A percentile compares a stretch with the other conserved stretches of the same genome.
These are phyloP conservation scores for Pythium utonaiense DNA, from an alignment of 352 stramenopile genomes.

Conservation along the genomic window DNA sequence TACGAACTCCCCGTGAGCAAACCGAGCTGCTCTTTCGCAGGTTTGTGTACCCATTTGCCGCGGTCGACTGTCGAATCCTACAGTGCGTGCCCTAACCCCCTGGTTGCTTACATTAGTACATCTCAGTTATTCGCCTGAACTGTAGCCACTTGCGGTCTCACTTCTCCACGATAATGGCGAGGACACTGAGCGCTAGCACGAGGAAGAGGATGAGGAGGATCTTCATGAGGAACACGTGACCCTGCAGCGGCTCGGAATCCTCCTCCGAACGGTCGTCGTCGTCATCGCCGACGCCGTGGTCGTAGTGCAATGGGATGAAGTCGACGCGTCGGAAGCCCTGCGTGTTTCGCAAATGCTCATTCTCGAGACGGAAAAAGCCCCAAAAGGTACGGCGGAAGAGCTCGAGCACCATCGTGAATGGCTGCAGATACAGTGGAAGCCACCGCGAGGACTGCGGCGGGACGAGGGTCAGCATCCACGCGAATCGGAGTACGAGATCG, in stretches of 20 bases:
- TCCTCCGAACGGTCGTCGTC: slow-evolving; percentile 30
- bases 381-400: slow-evolving; percentile 83
- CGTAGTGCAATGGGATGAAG: slow-evolving; percentile 83
- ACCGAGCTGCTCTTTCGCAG: neutral
- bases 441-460: slow-evolving; percentile 51
- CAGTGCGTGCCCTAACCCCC: neutral
- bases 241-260: slow-evolving; percentile 25
- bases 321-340: slow-evolving; percentile 78
- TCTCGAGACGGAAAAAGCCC: slow-evolving; percentile 86
- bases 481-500: slow-evolving; percentile 78
- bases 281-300: slow-evolving; percentile 60
- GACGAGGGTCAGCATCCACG: slow-evolving; percentile 81
- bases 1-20: too few species aligned
- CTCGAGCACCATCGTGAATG: slow-evolving; percentile 83
- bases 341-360: slow-evolving; percentile 85
- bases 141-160: slow-evolving; percentile 5
- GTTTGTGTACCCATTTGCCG: neutral
- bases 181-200: slow-evolving; percentile 34
- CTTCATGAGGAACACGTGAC: slow-evolving; percentile 36
- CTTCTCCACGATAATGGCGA: slow-evolving; percentile 35
- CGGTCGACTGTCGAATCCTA: neutral
- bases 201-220: slow-evolving; percentile 35
- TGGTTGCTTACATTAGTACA: neutral
- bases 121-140: neutral
- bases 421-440: slow-evolving; percentile 76